Evolutionary conservation across 495 filamentous ascomycete species (phyloP), one percentile per base, ranked within the genome.

Genomic region (Penicillium malachiteum): DNA sequence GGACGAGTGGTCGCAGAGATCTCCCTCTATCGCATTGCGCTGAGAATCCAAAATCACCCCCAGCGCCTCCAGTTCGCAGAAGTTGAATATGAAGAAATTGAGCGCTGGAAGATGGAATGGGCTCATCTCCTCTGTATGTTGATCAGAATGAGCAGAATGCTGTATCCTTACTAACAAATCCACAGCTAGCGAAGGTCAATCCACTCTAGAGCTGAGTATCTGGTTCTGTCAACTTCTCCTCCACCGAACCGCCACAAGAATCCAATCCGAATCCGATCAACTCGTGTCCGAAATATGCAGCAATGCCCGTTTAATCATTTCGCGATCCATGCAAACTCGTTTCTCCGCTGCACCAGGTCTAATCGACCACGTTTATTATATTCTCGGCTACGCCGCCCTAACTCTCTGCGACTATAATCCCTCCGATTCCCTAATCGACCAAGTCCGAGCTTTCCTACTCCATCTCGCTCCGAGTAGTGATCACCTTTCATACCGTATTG

Each of bases 221-320:
- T 73, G 68, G 67, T 75, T 73, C 59, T 71, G 68, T 47, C 70
- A 75, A 49, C 63, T 75, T 30, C 65, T 75, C 26, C 70, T 75
- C 2, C 65, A 75, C 50, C 56, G 71, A 10, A 75, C 71, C 8
- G 63, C 69, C 5, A 55, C 69, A 17, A 56, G 66, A 21, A 56
- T 68, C 31, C 67, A 65, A 52, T 54, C 63, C 1, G 64, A 71
- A 5, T 59, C 56, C 21, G 70, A 75, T 45, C 59, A 56, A 17
- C 65, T 73, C 3, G 30, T 60, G 1, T 48, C 67, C 7, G 70
- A 73, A 39, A 68, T 71, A 21, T 58, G 70, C 56, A 62, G 65
- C 43, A 66, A 58, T n/a, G 66, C 71, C 18, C 70, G 71, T 7
- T 59, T 72, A 39, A 73, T 75, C 37, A 59, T 73, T 13, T 61